Base-by-base conservation (phyloP, 2,329 filamentous ascomycete species). In the Fusarium sp. region DNA sequence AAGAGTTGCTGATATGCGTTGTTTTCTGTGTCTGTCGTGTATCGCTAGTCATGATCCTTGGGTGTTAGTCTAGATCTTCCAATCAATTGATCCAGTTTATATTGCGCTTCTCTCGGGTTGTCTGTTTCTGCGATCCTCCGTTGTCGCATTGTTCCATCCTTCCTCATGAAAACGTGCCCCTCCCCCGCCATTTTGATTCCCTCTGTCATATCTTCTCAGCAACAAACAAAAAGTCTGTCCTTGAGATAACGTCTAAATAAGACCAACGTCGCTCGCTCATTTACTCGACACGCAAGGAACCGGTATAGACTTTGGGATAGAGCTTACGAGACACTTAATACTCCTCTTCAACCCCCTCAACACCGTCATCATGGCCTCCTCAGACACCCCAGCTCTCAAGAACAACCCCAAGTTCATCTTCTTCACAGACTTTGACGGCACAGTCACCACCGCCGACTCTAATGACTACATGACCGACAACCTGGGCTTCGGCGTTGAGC, bases 351-450 rank as follows among this genome's bases (percentile, higher is more conserved):
- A 42, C 31, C 18, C 31, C 27, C 45, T 6, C 22, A 52, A 62
- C 54, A 38, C 60, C 56, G 29, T 36, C 57, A 84, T 68, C 62
- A 88, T 88, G 86, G 85, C 84, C 63, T 85, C 85, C 50, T 81
- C 78, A 66, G 82, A 85, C 57, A 88, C 90, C 29, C 90, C 90
- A 65, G 90, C 90, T 52, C 85, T 92, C 82, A 86, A 86, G 79
- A 91, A 87, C 67, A 91, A 93, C 82, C 95, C 95, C 61, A 93
- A 95, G 85, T 94, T 94, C 87, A 95, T 99, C 87, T 98, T 99
- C 90, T 98, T 98, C 88, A 98, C 95, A 77, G 97, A 99, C 86
- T 98, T 98, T 82, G 97, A 99, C 84, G 97, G 97, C 80, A 98
- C 95, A 63, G 96, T 98, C 82, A 98, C 96, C 58, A 88, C 88